Evolutionary conservation across 2,329 filamentous ascomycete genomes (phyloP), one percentile per base, ranked within the genome.

Genomic region (Massarina eburnea): DNA sequence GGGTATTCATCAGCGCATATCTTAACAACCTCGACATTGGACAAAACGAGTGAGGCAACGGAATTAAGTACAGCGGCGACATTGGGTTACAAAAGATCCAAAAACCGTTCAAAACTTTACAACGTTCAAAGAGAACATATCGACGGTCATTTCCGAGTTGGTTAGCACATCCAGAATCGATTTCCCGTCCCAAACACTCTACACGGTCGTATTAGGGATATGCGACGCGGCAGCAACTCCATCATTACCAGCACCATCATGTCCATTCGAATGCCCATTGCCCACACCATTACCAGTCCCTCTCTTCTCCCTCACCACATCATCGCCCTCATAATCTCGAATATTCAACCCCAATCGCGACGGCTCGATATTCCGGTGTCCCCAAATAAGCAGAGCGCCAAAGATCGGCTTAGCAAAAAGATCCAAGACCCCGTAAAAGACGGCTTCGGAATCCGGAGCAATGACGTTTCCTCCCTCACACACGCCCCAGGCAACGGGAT

Each of bases 361-460:
- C 8, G 82, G 79, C 36, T 82, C 77, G 40, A 86, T 85, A 53
- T 79, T 80, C 37, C 81, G 75, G 64, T 86, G 84, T 1, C 82
- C 82, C 70, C 73, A 82, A 39, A 88, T 71, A 1, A 88, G 74
- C 1, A 86, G 60, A 10, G 74, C 72, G 14, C 81, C 81, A 52
- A 87, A 88, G 8, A 80, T 73, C 0, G 82, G 81, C 71, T 87
- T 88, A 6, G 84, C 78, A 3, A 86, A 49, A 4, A 87, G 66
- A 48, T 88, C 85, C 0, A 89, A 74, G 3, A 87, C 70, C 33
- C 84, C 83, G 59, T 88, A 89, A 62, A 88, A 86, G 47, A 86
- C 70, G 9, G 82, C 82, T 60, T 88, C 85, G 0, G 80, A 81
- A 59, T 88, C 84, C 0, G 82, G 80, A 2, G 83, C 68, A 40